Percentiles rank a stretch among this genome's conserved stretches.
Conservation (phyloP, 2,329 filamentous ascomycete genomes). For the Akanthomyces dipterigenus region DNA sequence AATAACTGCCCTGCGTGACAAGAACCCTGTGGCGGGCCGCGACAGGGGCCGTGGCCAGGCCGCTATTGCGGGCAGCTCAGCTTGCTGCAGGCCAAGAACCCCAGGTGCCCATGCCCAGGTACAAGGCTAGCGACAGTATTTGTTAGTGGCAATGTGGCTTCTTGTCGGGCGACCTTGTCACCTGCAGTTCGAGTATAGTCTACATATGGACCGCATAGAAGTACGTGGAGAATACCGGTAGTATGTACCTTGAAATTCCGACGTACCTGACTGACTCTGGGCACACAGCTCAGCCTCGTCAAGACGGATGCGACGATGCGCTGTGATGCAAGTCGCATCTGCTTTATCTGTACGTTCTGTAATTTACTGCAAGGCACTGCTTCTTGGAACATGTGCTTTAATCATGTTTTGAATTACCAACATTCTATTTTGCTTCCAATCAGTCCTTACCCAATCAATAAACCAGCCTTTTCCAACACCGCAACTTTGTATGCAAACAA, state of each 20-base stretch:
- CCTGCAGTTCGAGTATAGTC: background rate
- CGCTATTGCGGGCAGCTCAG: background rate
- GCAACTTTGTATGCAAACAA: background rate
- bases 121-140: background rate
- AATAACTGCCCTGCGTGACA: too few species aligned
- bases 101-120: background rate
- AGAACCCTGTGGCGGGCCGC: background rate
- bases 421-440: too few species aligned
- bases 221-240: background rate
- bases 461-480: background rate
- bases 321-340: too few species aligned
- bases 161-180: background rate
- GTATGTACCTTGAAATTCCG: background rate
- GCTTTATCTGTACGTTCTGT: too few species aligned
- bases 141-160: constrained; percentile 4
- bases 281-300: background rate
- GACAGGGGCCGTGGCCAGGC: background rate
- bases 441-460: background rate
- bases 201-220: background rate
- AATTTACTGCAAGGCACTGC: background rate
- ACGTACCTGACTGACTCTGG: background rate
- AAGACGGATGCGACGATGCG: background rate
- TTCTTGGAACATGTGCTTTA: background rate
- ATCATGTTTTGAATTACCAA: background rate
- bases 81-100: background rate